Conservation (phyloP, 345 rosid species). For the Syzygium oleosum region DNA sequence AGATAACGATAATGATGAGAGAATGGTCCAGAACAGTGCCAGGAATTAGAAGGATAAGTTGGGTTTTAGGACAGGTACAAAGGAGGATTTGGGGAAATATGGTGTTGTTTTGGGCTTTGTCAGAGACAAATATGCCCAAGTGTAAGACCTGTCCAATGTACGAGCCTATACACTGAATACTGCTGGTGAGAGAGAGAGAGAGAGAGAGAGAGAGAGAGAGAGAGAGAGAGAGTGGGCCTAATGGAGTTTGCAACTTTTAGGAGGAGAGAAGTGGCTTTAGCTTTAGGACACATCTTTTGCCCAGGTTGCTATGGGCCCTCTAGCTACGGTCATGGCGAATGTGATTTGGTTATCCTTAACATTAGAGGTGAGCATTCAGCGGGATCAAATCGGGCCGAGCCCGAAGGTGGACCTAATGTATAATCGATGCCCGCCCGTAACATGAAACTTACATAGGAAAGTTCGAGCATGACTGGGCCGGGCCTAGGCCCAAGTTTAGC, state of each 20-base stretch:
- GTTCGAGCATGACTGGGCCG: background rate
- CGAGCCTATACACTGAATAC: background rate
- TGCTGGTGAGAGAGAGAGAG: background rate
- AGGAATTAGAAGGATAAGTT: background rate
- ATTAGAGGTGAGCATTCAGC: background rate
- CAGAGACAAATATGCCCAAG: background rate
- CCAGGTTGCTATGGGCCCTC: background rate
- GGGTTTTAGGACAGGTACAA: background rate
- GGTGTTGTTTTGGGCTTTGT: background rate
- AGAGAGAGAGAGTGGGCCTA: background rate
- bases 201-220: background rate
- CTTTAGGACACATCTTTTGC: background rate
- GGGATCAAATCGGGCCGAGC: background rate
- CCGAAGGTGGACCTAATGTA: background rate
- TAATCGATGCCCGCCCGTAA: background rate
- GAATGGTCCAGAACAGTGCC: background rate
- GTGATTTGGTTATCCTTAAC: background rate
- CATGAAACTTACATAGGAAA: background rate
- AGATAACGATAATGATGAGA: background rate
- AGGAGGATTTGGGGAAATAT: background rate
- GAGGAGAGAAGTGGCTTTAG: background rate
- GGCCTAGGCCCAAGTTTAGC: background rate
- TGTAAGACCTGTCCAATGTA: background rate
- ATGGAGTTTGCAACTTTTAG: background rate
- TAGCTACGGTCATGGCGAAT: background rate